Evolutionary conservation across 768 basidiomycete species (phyloP).

Genomic region (Calocera cornea): DNA sequence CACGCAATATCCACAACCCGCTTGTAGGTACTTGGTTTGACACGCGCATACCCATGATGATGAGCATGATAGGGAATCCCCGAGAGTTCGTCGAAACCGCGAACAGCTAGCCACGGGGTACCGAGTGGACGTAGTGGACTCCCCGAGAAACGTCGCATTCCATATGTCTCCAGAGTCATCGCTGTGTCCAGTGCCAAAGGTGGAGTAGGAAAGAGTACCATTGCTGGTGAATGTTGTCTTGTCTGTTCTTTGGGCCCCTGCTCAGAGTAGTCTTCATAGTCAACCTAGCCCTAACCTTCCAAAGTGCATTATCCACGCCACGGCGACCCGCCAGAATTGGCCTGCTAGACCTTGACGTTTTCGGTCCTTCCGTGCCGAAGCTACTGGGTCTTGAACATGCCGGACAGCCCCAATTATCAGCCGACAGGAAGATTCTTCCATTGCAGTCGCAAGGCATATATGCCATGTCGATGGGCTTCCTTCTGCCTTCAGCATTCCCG

Average conservation of each 20-base stretch:
- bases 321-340: constrained; percentile 45
- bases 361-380: constrained; percentile 87
- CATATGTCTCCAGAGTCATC: constrained; percentile 63
- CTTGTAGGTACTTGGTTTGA: background rate
- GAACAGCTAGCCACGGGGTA: too few relatives aligned
- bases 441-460: constrained; percentile 65
- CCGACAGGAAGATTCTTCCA: constrained; percentile 8
- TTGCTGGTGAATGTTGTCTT: constrained; percentile 48
- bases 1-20: constrained; percentile 1
- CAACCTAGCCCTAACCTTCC: constrained; percentile 52
- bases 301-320: constrained; percentile 13
- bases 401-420: constrained; percentile 65
- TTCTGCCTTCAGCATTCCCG: constrained; percentile 44
- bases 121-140: constrained; percentile 31
- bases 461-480: constrained; percentile 96
- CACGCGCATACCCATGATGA: background rate
- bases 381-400: constrained; percentile 74
- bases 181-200: constrained; percentile 89
- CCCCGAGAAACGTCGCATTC: constrained; percentile 26
- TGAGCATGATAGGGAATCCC: constrained; percentile 27
- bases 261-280: constrained; percentile 32
- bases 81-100: constrained; percentile 21
- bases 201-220: constrained; percentile 88
- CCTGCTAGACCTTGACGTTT: constrained; percentile 86
- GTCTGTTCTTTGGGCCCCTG: constrained; percentile 3